Evolutionary conservation across 2,329 filamentous ascomycete species (phyloP).

Genomic region (Didymella exigua): DNA sequence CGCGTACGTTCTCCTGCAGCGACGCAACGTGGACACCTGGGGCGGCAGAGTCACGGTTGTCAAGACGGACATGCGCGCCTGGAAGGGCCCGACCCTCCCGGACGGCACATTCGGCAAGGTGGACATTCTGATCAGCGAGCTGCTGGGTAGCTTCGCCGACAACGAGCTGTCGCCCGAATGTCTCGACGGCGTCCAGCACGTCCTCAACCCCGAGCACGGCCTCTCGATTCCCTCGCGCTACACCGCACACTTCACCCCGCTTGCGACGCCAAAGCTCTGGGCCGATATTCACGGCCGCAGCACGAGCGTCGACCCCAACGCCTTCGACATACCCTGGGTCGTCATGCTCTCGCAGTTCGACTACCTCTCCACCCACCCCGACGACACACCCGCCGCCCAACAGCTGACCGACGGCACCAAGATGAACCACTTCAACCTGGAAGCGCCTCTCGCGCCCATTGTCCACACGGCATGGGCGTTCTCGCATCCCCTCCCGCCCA

Average conservation of each 20-base stretch:
- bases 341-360: constrained; percentile 91
- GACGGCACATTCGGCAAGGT: constrained; percentile 67
- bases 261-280: constrained; percentile 83
- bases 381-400: constrained; percentile 52
- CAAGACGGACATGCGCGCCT: constrained; percentile 96
- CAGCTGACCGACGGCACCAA: constrained; percentile 53
- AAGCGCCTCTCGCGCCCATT: constrained; percentile 44
- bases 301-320: constrained; percentile 65
- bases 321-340: constrained; percentile 91
- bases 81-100: constrained; percentile 76
- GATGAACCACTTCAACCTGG: constrained; percentile 41
- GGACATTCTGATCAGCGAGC: constrained; percentile 92
- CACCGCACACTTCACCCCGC: constrained; percentile 90
- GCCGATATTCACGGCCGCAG: constrained; percentile 74
- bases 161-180: constrained; percentile 98
- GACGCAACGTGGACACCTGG: constrained; percentile 84
- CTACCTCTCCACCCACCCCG: constrained; percentile 69
- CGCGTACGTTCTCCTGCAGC: constrained; percentile 88
- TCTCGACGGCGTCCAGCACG: constrained; percentile 90
- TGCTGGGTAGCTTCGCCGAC: constrained; percentile 93
- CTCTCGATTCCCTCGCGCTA: constrained; percentile 95
- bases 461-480: constrained; percentile 84
- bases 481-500: constrained; percentile 70
- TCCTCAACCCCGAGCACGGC: constrained; percentile 78
- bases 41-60: constrained; percentile 79